Base-by-base conservation (phyloP, 177 flowering plant species). In the Telopea speciosissima region DNA sequence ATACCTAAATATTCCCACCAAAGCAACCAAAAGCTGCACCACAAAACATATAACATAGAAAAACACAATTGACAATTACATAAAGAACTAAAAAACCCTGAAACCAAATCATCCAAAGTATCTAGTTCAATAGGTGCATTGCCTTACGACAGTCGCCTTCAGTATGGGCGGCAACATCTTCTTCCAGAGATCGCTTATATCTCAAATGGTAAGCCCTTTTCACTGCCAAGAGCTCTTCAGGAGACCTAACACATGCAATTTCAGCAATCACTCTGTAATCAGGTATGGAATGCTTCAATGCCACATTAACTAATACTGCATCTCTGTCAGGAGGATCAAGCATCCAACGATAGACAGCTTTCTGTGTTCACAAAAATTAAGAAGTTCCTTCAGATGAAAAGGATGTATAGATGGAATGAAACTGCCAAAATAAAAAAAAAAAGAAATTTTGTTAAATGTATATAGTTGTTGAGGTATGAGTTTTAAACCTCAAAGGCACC, bases 321-420 rank as follows among this genome's bases (percentile, higher is more conserved):
- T 89, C 87, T 1, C 98, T 78, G 11, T 93, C 97, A 0, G 73
- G 75, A 17, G 95, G 93, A 36, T 88, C 91, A 76, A 87, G 72
- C 10, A 86, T 78, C 98, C 97, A 93, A 3, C 93, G 85, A 71
- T 87, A 93, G 66, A 91, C 73, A 0, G 96, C 98, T 85, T 70
- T 87, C 98, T 90, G 63, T 63, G 23, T 60, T 31, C 58, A 42
- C 17, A 28, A 6, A 60, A 63, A 62, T n/a, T 56, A 21, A 56
- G 61, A 45, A 12, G 31, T 45, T 56, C 14, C 24, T 56, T 56
- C 21, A 9, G 58, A 14, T 19, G 0, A 6, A 19, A 56, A 56
- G 7, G 21, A 56, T 56, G 8, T 19, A 56, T n/a, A 54, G 2
- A 54, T 13, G 19, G 59, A 54, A 54, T 2, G 7, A 54, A 21